Evolutionary conservation across 2,329 filamentous ascomycete genomes (phyloP), one percentile per base, ranked within the genome.

Genomic region (Stachybotrys chartarum): DNA sequence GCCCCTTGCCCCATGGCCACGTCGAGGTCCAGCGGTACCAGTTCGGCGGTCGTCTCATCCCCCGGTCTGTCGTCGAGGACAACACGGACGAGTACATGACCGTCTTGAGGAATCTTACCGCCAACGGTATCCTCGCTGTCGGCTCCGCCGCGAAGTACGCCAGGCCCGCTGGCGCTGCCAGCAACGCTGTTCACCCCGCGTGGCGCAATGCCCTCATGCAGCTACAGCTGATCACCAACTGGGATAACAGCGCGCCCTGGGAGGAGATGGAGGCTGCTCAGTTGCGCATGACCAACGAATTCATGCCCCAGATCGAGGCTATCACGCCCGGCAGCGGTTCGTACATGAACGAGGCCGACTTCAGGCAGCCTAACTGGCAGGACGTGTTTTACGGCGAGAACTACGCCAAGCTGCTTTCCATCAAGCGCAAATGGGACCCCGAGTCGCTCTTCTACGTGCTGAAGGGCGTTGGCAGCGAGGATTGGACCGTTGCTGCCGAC

Each of bases 311-410:
- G 16, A 58, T 69, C 6, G 61, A 63, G 30, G 61, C 59, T 2
- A 66, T 73, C 6, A 75, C 75, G 1, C 74, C 76, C 0, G 70
- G 69, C 1, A 67, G 70, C 8, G 76, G 74, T 3, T 66, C 72
- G 1, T 80, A 80, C 63, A 69, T 78, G 70, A 81, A 80, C 60
- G 80, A 83, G 66, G 78, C 74, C 2, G 72, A 80, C 62, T 75
- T 76, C 51, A 65, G 66, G 39, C 69, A 78, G 61, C 68, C 68
- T 0, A 58, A 74, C 45, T 80, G 70, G 63, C 68, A 78, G 62
- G 35, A 70, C 11, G 64, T 61, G 3, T 80, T 79, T 61, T 81
- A 73, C 58, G 79, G 78, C 1, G 54, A 17, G 1, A 78, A 79
- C 56, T 81, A 81, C 55, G 55, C 62, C 1, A 59, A 58, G 10